Evolutionary conservation across 1,284 basidiomycete genomes (phyloP).

Genomic region (Apiotrichum gracile): DNA sequence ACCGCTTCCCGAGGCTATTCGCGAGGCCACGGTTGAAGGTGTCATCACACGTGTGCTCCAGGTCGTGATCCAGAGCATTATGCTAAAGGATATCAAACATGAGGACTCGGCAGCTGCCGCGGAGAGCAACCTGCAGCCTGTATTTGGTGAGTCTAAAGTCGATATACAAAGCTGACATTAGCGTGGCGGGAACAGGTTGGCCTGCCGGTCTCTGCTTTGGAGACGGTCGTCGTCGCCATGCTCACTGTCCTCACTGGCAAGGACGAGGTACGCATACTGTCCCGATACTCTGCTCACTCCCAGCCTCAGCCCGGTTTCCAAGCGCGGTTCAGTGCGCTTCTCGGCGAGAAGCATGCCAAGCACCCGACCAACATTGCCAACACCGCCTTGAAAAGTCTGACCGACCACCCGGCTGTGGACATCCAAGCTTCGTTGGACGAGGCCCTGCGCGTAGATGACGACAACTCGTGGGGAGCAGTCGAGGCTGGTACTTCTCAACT

Average conservation of each 20-base stretch:
- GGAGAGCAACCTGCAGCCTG: background rate
- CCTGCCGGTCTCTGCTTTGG: constrained; percentile 1
- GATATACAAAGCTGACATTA: background rate
- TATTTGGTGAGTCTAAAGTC: background rate
- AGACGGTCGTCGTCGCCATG: constrained; percentile 1
- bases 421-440: background rate
- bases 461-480: constrained; percentile 1
- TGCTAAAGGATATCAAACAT: constrained; percentile 3
- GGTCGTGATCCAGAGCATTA: constrained; percentile 6
- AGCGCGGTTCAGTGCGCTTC: background rate
- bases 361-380: constrained; percentile 11
- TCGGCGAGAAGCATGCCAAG: background rate
- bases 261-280: background rate
- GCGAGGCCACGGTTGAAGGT: constrained; percentile 3
- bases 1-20: constrained; percentile 1
- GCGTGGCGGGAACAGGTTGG: constrained; percentile 8
- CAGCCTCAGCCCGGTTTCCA: background rate
- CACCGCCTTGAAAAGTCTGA: constrained; percentile 1
- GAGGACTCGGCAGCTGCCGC: background rate
- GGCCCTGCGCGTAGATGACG: constrained; percentile 4
- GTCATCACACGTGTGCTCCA: constrained; percentile 7
- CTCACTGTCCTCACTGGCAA: background rate
- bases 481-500: background rate
- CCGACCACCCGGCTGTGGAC: constrained; percentile 2
- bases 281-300: background rate